Evolutionary conservation across 345 rosid genomes (phyloP).

Genomic region (Salix koriyanagi): DNA sequence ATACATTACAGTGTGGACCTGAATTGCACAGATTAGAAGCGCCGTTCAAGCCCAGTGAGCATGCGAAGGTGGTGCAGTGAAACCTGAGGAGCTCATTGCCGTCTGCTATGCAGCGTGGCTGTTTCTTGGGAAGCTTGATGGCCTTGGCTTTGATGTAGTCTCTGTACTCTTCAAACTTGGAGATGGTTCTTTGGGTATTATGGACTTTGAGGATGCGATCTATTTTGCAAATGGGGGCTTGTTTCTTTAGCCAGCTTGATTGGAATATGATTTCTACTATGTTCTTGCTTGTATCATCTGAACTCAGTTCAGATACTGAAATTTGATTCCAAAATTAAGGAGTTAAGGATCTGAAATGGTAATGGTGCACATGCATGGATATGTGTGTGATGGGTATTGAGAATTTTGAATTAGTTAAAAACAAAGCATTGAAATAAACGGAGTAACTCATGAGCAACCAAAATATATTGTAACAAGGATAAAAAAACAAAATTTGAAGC

Average conservation of each 20-base stretch:
- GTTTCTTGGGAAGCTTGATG: conserved; percentile 48
- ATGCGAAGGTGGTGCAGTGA: conserved; percentile 52
- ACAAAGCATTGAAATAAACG: neutral
- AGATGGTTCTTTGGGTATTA: conserved; percentile 58
- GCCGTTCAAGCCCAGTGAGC: conserved; percentile 59
- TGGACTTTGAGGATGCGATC: conserved; percentile 72
- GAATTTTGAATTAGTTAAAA: neutral
- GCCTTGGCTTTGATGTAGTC: conserved; percentile 68
- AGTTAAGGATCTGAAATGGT: neutral
- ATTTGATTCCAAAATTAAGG: neutral
- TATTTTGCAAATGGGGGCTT: conserved; percentile 56
- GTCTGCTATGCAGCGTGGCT: conserved; percentile 78
- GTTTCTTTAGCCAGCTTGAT: conserved; percentile 79
- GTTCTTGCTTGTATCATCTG: conserved; percentile 79
- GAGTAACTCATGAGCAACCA: neutral
- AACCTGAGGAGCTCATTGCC: conserved; percentile 82
- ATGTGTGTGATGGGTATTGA: neutral
- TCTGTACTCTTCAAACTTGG: conserved; percentile 69
- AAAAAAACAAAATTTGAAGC: neutral
- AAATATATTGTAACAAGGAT: neutral
- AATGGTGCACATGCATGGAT: neutral
- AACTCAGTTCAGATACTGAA: conserved; percentile 62
- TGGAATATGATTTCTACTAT: conserved; percentile 86
- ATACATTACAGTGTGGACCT: conserved; percentile 46
- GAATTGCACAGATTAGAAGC: conserved; percentile 62